Evolutionary conservation across 2,329 filamentous ascomycete species (phyloP).

Genomic region (Monosporascus sp.): DNA sequence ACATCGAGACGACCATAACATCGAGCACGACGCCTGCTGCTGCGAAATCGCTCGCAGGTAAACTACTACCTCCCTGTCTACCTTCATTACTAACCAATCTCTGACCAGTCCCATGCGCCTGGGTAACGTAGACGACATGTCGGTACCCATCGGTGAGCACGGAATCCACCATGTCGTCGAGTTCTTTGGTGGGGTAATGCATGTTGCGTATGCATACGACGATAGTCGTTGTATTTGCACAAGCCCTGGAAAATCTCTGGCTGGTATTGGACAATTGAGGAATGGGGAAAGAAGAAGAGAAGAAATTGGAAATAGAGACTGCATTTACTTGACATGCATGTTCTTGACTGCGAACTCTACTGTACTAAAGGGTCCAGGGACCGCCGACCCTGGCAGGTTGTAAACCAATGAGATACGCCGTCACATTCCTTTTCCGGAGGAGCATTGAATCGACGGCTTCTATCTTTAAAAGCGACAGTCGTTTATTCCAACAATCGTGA

Average conservation of each 20-base stretch:
- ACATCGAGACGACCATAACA: neutral
- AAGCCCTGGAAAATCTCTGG: neutral
- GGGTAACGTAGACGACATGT: conserved; percentile 18
- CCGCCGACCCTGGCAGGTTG: neutral
- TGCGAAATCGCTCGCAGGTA: neutral
- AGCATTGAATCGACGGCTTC: neutral
- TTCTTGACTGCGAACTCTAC: neutral
- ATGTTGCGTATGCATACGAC: conserved; percentile 1
- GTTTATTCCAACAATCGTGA: neutral
- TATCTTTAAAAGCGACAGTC: neutral
- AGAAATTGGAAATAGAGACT: neutral
- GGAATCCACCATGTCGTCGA: conserved; percentile 12
- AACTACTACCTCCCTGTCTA: neutral
- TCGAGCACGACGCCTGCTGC: neutral
- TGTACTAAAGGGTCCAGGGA: neutral
- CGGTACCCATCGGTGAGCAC: conserved; percentile 23
- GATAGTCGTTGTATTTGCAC: neutral
- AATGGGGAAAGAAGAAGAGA: neutral
- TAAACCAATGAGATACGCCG: neutral
- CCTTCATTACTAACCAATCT: neutral
- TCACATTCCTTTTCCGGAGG: neutral
- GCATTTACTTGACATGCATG: neutral
- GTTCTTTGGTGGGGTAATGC: conserved; percentile 3
- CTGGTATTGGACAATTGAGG: neutral
- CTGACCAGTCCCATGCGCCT: conserved; percentile 8